Evolutionary conservation across 2,329 filamentous ascomycete genomes (phyloP), one percentile per base, ranked within the genome.

Genomic region (Pleoardoris graminearum): DNA sequence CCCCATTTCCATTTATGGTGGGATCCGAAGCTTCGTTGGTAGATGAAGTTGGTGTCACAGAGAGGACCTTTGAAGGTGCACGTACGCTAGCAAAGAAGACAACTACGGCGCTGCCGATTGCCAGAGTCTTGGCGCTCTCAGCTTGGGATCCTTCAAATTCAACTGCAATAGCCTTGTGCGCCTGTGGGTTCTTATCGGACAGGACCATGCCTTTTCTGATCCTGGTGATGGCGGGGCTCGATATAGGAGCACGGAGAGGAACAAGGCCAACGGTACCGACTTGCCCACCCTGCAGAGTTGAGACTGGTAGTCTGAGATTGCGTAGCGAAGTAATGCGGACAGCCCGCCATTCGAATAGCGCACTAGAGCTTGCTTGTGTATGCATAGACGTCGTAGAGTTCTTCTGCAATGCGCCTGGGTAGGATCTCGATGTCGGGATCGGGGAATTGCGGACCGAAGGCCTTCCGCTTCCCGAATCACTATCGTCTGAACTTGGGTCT

Each of bases 31-130:
- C 63, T 27, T 62, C 60, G 8, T 62, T 62, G 6, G 53, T 57
- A 27, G 60, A 59, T 49, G 61, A 27, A 8, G 63, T 63, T 1
- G 55, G 14, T 7, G 63, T 60, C 12, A 74, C 79, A 27, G 82
- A 81, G 22, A 88, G 70, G 1, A 97, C 84, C 54, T 88, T 86
- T 0, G 91, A 92, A 0, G 89, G 85, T 1, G 91, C 88, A 7
- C 93, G 83, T 12, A 97, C 86, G 67, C 91, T 97, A 16, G 90
- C 91, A 35, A 92, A 84, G 66, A 97, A 97, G 0, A 93, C 83
- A 25, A 95, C 91, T 4, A 92, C 86, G 29, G 87, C 79, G 35
- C 82, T 86, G 1, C 89, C 89, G 0, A 85, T 76, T 0, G 82
- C 80, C 6, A 97, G 77, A 1, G 82, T 77, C 21, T 81, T 82